Conservation (phyloP, 148 eudicot species). For the Rhododendron griersonianum region DNA sequence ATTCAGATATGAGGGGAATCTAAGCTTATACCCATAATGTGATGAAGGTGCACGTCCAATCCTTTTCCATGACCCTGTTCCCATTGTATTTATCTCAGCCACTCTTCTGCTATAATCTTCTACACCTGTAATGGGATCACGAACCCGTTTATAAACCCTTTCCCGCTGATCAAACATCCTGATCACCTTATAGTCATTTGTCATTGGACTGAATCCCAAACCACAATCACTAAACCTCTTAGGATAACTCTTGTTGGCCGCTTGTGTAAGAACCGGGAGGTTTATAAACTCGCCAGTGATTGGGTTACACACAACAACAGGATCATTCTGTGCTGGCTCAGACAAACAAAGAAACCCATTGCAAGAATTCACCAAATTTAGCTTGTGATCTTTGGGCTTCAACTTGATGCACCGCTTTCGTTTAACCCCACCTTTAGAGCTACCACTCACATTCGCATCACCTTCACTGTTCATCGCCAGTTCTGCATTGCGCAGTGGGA, state of each 20-base stretch:
- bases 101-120: background rate
- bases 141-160: background rate
- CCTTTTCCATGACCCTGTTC: conserved; percentile 10
- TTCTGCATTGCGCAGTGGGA: conserved; percentile 9
- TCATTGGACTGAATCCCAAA: conserved; percentile 13
- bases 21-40: background rate
- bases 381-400: background rate
- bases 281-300: conserved; percentile 21
- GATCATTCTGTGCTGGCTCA: background rate
- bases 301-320: conserved; percentile 24
- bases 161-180: background rate
- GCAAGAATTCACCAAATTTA: conserved; percentile 17
- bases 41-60: background rate
- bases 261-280: background rate
- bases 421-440: background rate
- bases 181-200: conserved; percentile 14
- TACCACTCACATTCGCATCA: background rate
- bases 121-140: background rate
- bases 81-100: conserved; percentile 11
- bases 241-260: too few relatives aligned
- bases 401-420: conserved; percentile 11
- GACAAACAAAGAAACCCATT: conserved; percentile 15
- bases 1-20: background rate
- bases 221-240: background rate
- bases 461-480: background rate